These are phyloP conservation scores for Candida berthetii DNA, from an alignment of 805 yeast species.

Conservation along the genomic window DNA sequence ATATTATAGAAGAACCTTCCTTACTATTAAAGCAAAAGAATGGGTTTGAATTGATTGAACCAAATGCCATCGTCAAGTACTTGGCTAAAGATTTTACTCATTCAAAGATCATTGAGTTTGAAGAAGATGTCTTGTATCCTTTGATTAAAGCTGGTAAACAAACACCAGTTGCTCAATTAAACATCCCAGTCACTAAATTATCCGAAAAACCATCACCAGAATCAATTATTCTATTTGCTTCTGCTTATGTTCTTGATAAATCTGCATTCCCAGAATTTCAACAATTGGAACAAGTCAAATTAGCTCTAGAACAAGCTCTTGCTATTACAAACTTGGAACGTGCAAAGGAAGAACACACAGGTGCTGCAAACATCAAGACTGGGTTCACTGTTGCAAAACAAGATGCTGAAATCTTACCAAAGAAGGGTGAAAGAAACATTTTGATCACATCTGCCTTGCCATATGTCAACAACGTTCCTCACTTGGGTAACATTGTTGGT, in stretches of 20 bases:
- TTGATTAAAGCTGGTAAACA: conserved; percentile 24
- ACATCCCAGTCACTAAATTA: too few relatives aligned
- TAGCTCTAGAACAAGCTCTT: conserved; percentile 41
- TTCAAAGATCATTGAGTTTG: conserved; percentile 28
- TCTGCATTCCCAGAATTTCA: conserved; percentile 19
- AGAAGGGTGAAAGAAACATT: conserved; percentile 67
- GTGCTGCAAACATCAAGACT: conserved; percentile 22
- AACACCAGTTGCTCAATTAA: too few relatives aligned
- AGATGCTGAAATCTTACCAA: conserved; percentile 50
- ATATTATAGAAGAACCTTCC: conserved; percentile 14
- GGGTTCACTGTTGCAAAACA: conserved; percentile 20
- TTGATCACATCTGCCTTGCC: conserved; percentile 95
- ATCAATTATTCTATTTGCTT: conserved; percentile 53
- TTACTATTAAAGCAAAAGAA: conserved; percentile 13
- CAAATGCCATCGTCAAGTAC: conserved; percentile 67
- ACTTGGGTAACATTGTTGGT: conserved; percentile 94
- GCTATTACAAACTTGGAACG: conserved; percentile 38
- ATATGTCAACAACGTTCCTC: conserved; percentile 97
- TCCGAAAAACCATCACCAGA: conserved; percentile 26
- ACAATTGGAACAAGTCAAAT: conserved; percentile 29
- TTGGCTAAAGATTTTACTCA: conserved; percentile 41
- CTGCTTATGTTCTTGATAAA: conserved; percentile 40
- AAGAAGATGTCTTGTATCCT: conserved; percentile 38
- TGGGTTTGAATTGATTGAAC: conserved; percentile 44
- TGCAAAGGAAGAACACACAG: conserved; percentile 35